A percentile compares a stretch with the other conserved stretches of the same genome.
These are phyloP conservation scores for Aspergillus hiratsukae DNA, from an alignment of 2,329 filamentous ascomycete genomes.

Conservation along the genomic window DNA sequence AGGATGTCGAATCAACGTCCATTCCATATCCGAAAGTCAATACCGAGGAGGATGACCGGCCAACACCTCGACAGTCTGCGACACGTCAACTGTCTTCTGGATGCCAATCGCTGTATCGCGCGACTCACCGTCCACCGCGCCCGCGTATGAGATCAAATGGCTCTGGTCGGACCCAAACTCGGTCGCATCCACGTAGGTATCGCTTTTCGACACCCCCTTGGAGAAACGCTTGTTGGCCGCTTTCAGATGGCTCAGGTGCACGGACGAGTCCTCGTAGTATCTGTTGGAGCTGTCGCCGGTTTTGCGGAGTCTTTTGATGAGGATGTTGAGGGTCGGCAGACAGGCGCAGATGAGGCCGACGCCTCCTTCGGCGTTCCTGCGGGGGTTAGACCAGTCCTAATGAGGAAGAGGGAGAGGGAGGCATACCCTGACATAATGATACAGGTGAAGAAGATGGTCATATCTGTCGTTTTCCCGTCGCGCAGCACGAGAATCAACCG, in stretches of 20 bases:
- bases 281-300: slow-evolving; percentile 23
- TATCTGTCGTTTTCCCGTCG: slow-evolving; percentile 26
- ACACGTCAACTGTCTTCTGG: slow-evolving; percentile 21
- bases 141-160: slow-evolving; percentile 28
- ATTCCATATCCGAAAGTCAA: not conserved
- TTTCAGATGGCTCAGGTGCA: slow-evolving; percentile 26
- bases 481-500: slow-evolving; percentile 33
- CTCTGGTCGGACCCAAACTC: slow-evolving; percentile 27
- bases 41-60: not conserved
- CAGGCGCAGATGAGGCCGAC: slow-evolving; percentile 37
- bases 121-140: slow-evolving; percentile 14
- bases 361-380: slow-evolving; percentile 35
- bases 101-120: slow-evolving; percentile 8
- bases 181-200: slow-evolving; percentile 10
- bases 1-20: too few relatives aligned
- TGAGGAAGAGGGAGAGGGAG: not conserved
- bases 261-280: slow-evolving; percentile 24
- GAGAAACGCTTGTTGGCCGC: slow-evolving; percentile 12
- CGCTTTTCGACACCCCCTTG: slow-evolving; percentile 10
- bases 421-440: slow-evolving; percentile 38
- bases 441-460: slow-evolving; percentile 32
- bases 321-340: slow-evolving; percentile 31
- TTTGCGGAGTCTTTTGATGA: slow-evolving; percentile 22
- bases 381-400: not conserved
- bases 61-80: slow-evolving; percentile 19